Evolutionary conservation across 345 rosid genomes (phyloP), one percentile per base, ranked within the genome.

Genomic region (Firmiana major): DNA sequence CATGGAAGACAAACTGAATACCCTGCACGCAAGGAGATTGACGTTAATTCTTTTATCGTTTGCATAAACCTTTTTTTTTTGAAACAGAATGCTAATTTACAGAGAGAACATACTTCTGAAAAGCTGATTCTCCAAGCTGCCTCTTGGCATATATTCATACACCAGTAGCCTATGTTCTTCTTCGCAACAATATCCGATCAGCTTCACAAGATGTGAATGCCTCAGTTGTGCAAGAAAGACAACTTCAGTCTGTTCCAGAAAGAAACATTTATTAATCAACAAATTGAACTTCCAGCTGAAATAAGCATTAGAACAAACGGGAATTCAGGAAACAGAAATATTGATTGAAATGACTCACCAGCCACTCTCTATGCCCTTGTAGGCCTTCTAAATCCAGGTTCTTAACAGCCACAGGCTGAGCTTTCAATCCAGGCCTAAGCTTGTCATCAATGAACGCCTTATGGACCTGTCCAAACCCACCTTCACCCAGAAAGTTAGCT

Each of bases 341-440:
- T 19, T 15, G 26, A 19, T 64, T 64, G 42, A 16, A 64, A 64
- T 6, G 5, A 86, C 93, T 77, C 34, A 94, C 97, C 97, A 94
- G 72, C 98, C 98, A 94, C 88, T 94, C 98, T 63, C 79, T 86
- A 65, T 94, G 98, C 45, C 98, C 98, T 74, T 94, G 98, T 79
- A 88, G 80, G 45, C 98, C 97, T 4, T 94, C 97, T 78, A 88
- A 88, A 77, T 94, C 92, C 72, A 94, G 77, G 11, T 81, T 83
- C 88, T 94, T 94, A 21, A 94, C 97, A 6, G 98, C 98, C 0
- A 94, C 98, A 19, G 97, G 90, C 78, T 90, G 97, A 46, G 94
- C 93, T 77, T 88, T 86, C 80, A 94, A 86, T 53, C 97, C 93
- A 40, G 89, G 92, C 53, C 92, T 85, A 57, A 94, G 88, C 83